These are phyloP conservation scores for Akebia trifoliata DNA, from an alignment of 164 flowering plant genomes.

Conservation along the genomic window DNA sequence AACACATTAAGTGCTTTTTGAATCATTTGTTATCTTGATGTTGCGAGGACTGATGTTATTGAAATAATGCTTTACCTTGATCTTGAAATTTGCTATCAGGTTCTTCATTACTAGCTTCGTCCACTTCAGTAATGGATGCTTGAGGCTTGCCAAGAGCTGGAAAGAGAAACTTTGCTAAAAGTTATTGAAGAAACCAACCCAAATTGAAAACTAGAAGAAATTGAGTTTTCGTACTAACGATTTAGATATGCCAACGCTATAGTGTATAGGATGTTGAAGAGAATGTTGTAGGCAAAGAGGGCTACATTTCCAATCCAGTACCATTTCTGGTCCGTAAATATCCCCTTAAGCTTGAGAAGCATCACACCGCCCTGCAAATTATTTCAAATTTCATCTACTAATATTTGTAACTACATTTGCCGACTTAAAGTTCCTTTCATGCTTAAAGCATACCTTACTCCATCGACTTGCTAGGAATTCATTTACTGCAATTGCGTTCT, in stretches of 20 bases:
- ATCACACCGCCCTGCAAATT: slow-evolving; percentile 20
- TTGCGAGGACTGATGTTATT: not conserved
- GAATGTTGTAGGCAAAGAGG: slow-evolving; percentile 57
- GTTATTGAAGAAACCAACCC: not conserved
- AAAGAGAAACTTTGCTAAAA: not conserved
- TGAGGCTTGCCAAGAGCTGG: slow-evolving; percentile 73
- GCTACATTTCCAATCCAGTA: slow-evolving; percentile 83
- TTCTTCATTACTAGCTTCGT: slow-evolving; percentile 38
- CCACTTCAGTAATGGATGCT: slow-evolving; percentile 48
- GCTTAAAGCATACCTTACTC: slow-evolving; percentile 15
- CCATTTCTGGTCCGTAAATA: slow-evolving; percentile 48
- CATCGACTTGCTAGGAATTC: slow-evolving; percentile 26
- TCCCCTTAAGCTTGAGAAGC: slow-evolving; percentile 27
- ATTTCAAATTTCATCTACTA: not conserved
- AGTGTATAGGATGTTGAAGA: slow-evolving; percentile 77
- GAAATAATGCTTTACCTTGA: slow-evolving; percentile 11
- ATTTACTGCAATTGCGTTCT: slow-evolving; percentile 26
- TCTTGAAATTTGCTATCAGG: slow-evolving; percentile 23
- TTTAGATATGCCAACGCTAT: slow-evolving; percentile 62
- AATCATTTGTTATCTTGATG: too few species aligned
- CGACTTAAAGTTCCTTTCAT: not conserved
- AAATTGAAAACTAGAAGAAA: not conserved
- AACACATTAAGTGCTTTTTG: too few species aligned
- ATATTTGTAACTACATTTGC: not conserved
- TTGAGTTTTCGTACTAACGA: slow-evolving; percentile 38